Base-by-base conservation (phyloP, 1,284 basidiomycete genomes). In the Quambalaria eucalypti region DNA sequence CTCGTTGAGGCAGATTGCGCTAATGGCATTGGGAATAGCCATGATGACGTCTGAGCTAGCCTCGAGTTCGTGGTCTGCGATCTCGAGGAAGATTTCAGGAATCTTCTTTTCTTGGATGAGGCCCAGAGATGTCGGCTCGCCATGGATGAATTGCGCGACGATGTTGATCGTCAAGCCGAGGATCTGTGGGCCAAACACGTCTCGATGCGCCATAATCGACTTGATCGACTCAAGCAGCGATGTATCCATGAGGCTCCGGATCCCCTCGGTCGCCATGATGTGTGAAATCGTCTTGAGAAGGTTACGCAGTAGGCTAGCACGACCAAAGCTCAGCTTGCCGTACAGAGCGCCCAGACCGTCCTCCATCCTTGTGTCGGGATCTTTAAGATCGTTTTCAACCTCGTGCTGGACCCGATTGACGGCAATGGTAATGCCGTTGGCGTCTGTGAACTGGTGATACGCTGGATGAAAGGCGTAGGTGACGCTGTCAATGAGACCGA, bases 111-210 rank as follows among this genome's bases (percentile, higher is more conserved):
- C 95, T 77, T 99, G 95, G 36, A 99, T 85, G 51, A 92, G 87
- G 1, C 84, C 79, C 54, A 99, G 80, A 12, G 90, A 95, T 0
- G 93, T 97, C 9, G 95, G 95, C 77, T 99, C 95, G 69, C 97
- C 99, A 80, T 99, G 93, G 16, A 98, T 86, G 76, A 99, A 97
- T 0, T 91, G 92, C 4, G 93, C 86, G 86, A 96, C 91, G 74
- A 96, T 88, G 77, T 93, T 93, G 80, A 96, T 90, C 1, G 90
- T 61, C 8, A 66, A 58, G 1, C 89, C 86, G 50, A 93, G 82
- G 52, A 95, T 84, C 65, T 85, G 87, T 0, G 88, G 82, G 2
- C 95, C 95, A 77, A 96, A 97, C 23, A 88, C 80, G 28, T 80
- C 80, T 28, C 88, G 82, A 68, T 90, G 81, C 67, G 87, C 83